Evolutionary conservation across 2,329 filamentous ascomycete genomes (phyloP), one percentile per base, ranked within the genome.

Genomic region (Colletotrichum gigasporum): DNA sequence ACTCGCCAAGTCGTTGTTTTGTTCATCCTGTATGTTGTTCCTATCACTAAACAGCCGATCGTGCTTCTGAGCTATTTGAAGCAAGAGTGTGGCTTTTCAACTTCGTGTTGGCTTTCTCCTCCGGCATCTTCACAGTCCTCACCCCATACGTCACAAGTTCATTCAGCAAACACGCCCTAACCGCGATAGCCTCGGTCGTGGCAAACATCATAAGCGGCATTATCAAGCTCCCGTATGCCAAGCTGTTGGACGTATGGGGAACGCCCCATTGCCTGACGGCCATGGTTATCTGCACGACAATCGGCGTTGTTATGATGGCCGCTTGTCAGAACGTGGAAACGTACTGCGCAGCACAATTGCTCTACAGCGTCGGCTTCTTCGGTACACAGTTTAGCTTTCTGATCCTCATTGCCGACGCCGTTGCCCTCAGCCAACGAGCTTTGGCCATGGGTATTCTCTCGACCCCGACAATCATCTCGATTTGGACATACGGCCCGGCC

Each of bases 251-350:
- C 54, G 68, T 78, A 8, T 79, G 74, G 67, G 77, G 76, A 18
- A 74, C 77, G 12, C 69, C 73, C 4, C 72, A 79, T 59, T 74
- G 72, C 8, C 78, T 76, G 58, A 65, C 70, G 1, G 47, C 78
- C 28, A 72, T 70, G 41, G 65, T 76, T 7, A 28, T 71, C 3
- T 63, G 76, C 24, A 75, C 71, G 54, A 78, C 82, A 48, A 76
- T 84, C 53, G 76, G 80, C 9, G 47, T 87, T 57, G 78, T 85
- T 48, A 77, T 89, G 69, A 87, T 86, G 76, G 87, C 87, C 16
- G 77, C 79, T 0, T 87, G 79, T 68, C 75, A 80, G 5, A 80
- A 79, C 47, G 75, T 86, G 8, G 74, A 78, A n/a, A 82, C 79
- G 0, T 71, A 69, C 51, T 67, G 65, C 11, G 69, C 69, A 14